phyloP scores from a whole-genome alignment of 2,329 filamentous ascomycete species.

The Verticillium dahliae region DNA sequence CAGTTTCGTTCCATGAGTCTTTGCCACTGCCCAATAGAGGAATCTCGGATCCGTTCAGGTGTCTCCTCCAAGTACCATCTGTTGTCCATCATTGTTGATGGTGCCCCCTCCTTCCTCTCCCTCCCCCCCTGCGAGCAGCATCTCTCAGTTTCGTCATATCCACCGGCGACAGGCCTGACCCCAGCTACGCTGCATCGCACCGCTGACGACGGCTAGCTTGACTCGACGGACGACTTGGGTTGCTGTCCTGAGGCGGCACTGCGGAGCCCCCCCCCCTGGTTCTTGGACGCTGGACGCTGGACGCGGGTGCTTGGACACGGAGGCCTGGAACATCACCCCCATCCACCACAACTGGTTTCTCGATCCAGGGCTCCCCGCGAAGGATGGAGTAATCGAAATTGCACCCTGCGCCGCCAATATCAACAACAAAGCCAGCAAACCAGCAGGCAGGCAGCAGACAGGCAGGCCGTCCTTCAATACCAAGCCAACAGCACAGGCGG shows the following conservation, averaged over 20 bases:
- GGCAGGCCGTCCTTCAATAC: neutral
- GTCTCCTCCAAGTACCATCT: neutral
- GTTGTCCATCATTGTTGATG: neutral
- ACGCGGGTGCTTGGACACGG: neutral
- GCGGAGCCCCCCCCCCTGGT: neutral
- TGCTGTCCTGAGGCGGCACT: neutral
- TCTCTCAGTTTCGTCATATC: neutral
- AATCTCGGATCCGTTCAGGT: neutral
- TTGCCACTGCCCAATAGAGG: no score
- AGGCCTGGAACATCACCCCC: neutral
- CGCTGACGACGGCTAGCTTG: neutral
- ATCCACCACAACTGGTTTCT: neutral
- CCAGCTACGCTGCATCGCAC: neutral
- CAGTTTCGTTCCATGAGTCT: no score
- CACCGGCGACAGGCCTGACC: neutral
- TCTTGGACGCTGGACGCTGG: neutral
- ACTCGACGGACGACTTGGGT: neutral
- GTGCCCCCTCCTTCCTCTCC: no score
- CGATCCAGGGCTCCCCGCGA: neutral
- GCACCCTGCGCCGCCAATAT: neutral
- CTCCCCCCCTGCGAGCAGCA: neutral
- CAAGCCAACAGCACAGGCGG: neutral
- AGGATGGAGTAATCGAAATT: constrained; percentile 4
- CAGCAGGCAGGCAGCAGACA: neutral
- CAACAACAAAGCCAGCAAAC: neutral